A percentile compares a stretch with the other conserved stretches of the same genome.
Evolutionary conservation across 1,139 yeast species (phyloP).

Genomic region (Geotrichum klebahnii): DNA sequence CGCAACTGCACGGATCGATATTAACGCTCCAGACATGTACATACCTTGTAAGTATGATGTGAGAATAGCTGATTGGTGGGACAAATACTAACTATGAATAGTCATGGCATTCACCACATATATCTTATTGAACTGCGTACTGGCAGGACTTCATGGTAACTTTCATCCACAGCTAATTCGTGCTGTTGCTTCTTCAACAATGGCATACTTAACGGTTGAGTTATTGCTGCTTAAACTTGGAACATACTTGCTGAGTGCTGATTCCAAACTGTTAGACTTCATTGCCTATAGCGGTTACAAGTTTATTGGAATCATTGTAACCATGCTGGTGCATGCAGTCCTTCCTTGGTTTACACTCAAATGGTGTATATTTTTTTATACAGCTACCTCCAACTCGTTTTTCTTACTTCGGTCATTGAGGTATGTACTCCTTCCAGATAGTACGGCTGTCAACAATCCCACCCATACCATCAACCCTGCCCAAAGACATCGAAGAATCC

Average conservation of each 20-base stretch:
- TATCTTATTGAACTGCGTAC: conserved; percentile 74
- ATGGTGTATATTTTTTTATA: conserved; percentile 43
- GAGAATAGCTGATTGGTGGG: too few relatives aligned
- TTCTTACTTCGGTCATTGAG: conserved; percentile 73
- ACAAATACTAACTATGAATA: not conserved
- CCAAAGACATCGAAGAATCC: conserved; percentile 77
- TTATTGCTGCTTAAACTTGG: conserved; percentile 57
- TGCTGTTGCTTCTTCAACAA: conserved; percentile 80
- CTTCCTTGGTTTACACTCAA: conserved; percentile 46
- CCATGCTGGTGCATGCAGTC: conserved; percentile 40
- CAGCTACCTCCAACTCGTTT: conserved; percentile 43
- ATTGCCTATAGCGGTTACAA: conserved; percentile 92
- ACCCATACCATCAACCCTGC: conserved; percentile 44
- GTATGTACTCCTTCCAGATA: conserved; percentile 62
- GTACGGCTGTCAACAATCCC: conserved; percentile 27
- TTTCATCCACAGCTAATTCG: conserved; percentile 94
- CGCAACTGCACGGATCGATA: conserved; percentile 74
- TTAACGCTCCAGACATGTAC: conserved; percentile 94
- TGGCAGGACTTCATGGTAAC: conserved; percentile 82
- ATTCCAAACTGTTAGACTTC: conserved; percentile 69
- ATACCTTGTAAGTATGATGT: conserved; percentile 53
- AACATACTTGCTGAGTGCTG: conserved; percentile 55
- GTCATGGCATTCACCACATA: conserved; percentile 89
- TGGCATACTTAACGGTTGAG: conserved; percentile 79
- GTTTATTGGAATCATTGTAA: conserved; percentile 56